Evolutionary conservation across 2,329 filamentous ascomycete species (phyloP).

Genomic region (Penicillium sp.): DNA sequence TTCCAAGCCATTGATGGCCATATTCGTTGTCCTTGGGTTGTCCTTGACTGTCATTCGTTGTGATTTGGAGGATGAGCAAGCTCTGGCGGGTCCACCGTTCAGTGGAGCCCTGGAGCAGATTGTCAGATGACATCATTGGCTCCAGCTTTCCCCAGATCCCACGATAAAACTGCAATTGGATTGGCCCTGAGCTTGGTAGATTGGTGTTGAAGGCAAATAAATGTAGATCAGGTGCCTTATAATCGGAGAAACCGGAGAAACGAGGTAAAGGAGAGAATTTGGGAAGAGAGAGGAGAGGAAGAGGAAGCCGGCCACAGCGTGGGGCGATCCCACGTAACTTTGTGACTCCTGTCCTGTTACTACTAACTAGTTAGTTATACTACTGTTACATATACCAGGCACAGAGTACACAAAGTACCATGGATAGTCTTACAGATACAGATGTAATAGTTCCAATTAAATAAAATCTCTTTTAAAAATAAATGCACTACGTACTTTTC

Average conservation of each 20-base stretch:
- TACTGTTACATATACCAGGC: neutral
- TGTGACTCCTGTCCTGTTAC: neutral
- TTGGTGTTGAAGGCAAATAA: neutral
- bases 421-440: neutral
- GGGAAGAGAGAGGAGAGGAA: neutral
- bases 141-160: constrained; percentile 4
- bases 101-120: constrained; percentile 1
- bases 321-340: neutral
- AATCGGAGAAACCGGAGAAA: neutral
- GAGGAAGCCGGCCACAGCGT: neutral
- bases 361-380: neutral
- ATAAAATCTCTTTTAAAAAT: neutral
- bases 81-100: neutral
- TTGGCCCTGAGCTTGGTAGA: neutral
- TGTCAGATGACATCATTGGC: constrained; percentile 1
- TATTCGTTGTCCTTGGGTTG: neutral
- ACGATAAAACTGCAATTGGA: neutral
- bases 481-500: neutral
- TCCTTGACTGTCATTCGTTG: neutral
- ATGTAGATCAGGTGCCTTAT: neutral
- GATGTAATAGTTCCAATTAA: neutral
- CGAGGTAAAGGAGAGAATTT: too few species aligned
- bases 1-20: neutral
- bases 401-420: neutral
- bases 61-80: neutral